Percentiles rank a stretch among this genome's conserved stretches.
Conservation (phyloP, 306 rosid genomes). For the Psophocarpus tetragonolobus region DNA sequence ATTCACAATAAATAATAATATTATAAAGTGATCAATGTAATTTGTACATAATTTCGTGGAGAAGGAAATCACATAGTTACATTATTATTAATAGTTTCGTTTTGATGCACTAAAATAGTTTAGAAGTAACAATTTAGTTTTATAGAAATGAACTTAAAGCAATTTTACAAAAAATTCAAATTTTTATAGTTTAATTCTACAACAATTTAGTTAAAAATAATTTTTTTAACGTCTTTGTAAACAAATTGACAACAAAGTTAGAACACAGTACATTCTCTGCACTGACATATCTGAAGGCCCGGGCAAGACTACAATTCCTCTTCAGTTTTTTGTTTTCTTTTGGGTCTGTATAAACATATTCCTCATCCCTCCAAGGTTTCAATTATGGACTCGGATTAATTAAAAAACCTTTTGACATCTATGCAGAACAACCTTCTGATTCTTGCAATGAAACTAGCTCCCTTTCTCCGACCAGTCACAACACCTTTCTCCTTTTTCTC, state of each 20-base stretch:
- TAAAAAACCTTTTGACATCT: not conserved
- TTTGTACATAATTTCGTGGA: too few species aligned
- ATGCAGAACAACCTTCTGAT: not conserved
- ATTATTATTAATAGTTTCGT: too few species aligned
- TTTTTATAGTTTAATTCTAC: too few species aligned
- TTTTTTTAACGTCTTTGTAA: not conserved
- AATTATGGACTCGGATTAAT: not conserved
- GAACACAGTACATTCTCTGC: not conserved
- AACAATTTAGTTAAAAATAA: too few species aligned
- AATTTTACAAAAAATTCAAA: too few species aligned
- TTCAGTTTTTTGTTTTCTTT: not conserved
- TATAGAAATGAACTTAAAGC: too few species aligned
- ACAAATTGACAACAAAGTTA: not conserved
- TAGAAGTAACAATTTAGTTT: too few species aligned
- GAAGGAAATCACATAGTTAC: too few species aligned
- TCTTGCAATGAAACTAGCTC: not conserved
- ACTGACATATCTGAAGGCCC: not conserved
- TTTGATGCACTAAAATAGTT: too few species aligned
- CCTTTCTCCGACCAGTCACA: constrained; percentile 1
- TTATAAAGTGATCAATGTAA: too few species aligned
- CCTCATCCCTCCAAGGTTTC: not conserved
- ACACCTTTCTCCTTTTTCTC: constrained; percentile 2
- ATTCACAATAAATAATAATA: too few species aligned
- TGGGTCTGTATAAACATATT: not conserved
- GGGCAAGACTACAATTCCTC: not conserved